phyloP scores from a whole-genome alignment of 148 eudicot species.

The Cornus florida region DNA sequence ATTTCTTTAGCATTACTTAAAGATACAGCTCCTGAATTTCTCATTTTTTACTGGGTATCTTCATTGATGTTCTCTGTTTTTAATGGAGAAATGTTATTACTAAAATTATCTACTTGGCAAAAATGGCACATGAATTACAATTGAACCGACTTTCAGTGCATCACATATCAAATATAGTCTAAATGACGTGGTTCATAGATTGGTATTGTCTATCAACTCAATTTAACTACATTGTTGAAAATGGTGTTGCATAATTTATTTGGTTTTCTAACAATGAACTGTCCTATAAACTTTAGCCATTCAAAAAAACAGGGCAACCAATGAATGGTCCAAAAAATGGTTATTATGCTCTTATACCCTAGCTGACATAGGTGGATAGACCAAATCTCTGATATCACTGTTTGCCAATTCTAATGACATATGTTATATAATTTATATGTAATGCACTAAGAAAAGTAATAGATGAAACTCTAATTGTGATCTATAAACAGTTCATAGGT shows the following conservation, averaged over 20 bases:
- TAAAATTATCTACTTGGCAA: too few species aligned
- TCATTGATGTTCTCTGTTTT: neutral
- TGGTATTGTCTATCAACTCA: neutral
- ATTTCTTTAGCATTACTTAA: neutral
- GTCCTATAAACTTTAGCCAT: too few species aligned
- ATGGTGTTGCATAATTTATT: neutral
- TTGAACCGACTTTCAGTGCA: neutral
- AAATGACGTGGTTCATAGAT: neutral
- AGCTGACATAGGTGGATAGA: too few species aligned
- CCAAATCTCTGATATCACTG: too few species aligned
- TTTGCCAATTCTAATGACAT: neutral
- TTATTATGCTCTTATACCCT: too few species aligned
- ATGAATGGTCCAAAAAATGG: too few species aligned
- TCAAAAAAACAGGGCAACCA: too few species aligned
- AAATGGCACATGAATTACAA: neutral
- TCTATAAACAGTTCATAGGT: too few species aligned
- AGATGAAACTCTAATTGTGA: neutral
- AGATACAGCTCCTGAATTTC: neutral
- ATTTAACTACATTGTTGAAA: neutral
- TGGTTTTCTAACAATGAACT: neutral
- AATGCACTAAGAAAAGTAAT: too few species aligned
- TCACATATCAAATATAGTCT: neutral
- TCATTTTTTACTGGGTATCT: neutral
- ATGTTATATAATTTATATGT: too few species aligned
- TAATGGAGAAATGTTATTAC: neutral